Evolutionary conservation across 768 basidiomycete species (phyloP), one percentile per base, ranked within the genome.

Genomic region (Trametes meyenii): DNA sequence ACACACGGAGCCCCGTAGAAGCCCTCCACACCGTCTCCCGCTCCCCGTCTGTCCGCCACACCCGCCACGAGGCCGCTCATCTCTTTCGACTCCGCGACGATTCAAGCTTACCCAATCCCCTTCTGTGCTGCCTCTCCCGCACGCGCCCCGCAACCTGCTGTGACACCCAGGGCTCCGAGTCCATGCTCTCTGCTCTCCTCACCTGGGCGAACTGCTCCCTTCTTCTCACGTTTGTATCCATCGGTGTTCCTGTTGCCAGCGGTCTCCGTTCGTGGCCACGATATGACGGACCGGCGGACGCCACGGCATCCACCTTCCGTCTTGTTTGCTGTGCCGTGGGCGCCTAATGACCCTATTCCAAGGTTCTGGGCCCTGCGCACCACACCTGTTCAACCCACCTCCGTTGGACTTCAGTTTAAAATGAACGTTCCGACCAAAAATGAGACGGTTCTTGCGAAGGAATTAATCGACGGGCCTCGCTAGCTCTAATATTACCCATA

Each of bases 91-190:
- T 55, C 62, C 62, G 62, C 62, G 62, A 50, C 62, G 51, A 21
- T 54, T 19, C 51, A 63, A 39, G 57, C 62, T 63, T 39, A 50
- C 21, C 62, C 62, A 63, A 63, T 63, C 62, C 54, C 26, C 49
- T 35, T 23, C 43, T 38, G 42, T 44, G 43, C 39, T 38, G 40
- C 43, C 33, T 33, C 39, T 51, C 17, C 55, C 48, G 60, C 60
- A 51, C 53, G 55, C 43, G 46, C 40, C 36, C 56, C 38, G 48
- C 46, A 38, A 40, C 43, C 43, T 36, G 29, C 33, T 33, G 23
- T 33, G 11, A 8, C 43, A 24, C 26, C 19, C 54, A 17, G 7
- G 10, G 11, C 43, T 33, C 43, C 38, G 29, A 17, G 23, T 17
- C 13, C 56, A 29, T n/a, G 2, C 43, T 11, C 14, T 43, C 53